Conservation (phyloP, 768 basidiomycete species). For the Boletus rubropictus region DNA sequence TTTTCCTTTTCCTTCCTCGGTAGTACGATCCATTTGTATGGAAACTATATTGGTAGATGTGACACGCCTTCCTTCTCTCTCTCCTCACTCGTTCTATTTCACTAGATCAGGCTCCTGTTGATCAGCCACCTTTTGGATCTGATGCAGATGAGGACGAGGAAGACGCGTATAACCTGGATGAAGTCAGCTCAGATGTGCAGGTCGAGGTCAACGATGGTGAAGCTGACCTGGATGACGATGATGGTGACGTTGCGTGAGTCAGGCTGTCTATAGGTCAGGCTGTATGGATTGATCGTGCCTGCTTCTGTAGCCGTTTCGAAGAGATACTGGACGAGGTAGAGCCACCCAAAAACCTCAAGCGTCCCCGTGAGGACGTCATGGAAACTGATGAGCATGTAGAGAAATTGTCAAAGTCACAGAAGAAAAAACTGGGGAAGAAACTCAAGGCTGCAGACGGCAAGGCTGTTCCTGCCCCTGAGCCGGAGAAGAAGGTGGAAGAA, state of each 20-base stretch:
- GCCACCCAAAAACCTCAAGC: constrained; percentile 51
- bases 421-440: constrained; percentile 66
- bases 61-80: background rate
- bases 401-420: constrained; percentile 47
- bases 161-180: constrained; percentile 54
- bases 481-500: constrained; percentile 30
- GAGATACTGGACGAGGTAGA: constrained; percentile 45
- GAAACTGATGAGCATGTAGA: constrained; percentile 35
- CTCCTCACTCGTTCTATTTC: constrained; percentile 1
- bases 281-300: background rate
- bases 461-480: constrained; percentile 30
- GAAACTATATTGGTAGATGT: constrained; percentile 72
- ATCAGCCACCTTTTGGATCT: constrained; percentile 45
- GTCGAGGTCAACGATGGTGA: constrained; percentile 65
- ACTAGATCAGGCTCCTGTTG: constrained; percentile 48
- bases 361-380: constrained; percentile 57
- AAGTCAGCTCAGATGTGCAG: constrained; percentile 82
- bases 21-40: constrained; percentile 72
- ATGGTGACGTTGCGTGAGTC: constrained; percentile 39
- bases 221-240: constrained; percentile 47
- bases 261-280: background rate
- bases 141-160: constrained; percentile 52
- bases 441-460: constrained; percentile 56
- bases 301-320: constrained; percentile 58
- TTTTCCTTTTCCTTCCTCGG: background rate